phyloP scores from a whole-genome alignment of 768 basidiomycete species.

The Calocera cornea region DNA sequence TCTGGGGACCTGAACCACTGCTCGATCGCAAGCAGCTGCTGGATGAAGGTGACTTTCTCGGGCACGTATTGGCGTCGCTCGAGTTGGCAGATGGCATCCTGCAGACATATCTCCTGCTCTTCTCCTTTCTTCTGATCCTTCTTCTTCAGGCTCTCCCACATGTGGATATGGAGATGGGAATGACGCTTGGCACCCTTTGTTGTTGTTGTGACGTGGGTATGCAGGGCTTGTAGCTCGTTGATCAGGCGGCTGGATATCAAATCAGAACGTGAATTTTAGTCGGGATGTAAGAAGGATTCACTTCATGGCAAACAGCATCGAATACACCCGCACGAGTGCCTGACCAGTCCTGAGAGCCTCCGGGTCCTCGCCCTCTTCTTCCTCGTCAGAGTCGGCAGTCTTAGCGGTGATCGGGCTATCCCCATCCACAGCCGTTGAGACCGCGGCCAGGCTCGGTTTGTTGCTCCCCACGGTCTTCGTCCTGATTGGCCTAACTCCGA shows the following conservation, averaged over 20 bases:
- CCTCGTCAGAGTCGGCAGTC: slow-evolving; percentile 8
- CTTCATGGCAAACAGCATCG: slow-evolving; percentile 19
- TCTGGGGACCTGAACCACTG: slow-evolving; percentile 9
- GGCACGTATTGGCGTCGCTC: slow-evolving; percentile 14
- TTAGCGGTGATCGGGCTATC: neutral
- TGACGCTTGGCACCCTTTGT: slow-evolving; percentile 5
- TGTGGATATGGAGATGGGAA: slow-evolving; percentile 18
- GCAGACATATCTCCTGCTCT: slow-evolving; percentile 13
- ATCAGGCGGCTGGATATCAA: slow-evolving; percentile 14
- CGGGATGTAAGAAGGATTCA: slow-evolving; percentile 12
- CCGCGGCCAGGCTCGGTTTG: neutral
- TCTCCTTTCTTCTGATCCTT: neutral
- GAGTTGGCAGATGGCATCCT: slow-evolving; percentile 21
- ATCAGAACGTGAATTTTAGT: neutral
- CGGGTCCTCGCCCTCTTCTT: slow-evolving; percentile 3
- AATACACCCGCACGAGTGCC: slow-evolving; percentile 17
- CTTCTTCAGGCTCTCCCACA: slow-evolving; percentile 18
- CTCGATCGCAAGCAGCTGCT: slow-evolving; percentile 13
- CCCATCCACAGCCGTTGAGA: neutral
- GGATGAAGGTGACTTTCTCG: slow-evolving; percentile 10
- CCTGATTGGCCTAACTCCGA: neutral
- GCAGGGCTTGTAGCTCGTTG: slow-evolving; percentile 16
- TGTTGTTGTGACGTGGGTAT: slow-evolving; percentile 14
- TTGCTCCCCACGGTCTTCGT: neutral
- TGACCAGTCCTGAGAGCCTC: slow-evolving; percentile 14